Percentiles rank a stretch among this genome's conserved stretches.
phyloP scores from a whole-genome alignment of 192 early-diverging fungal genomes.

The Linnemannia zychae region DNA sequence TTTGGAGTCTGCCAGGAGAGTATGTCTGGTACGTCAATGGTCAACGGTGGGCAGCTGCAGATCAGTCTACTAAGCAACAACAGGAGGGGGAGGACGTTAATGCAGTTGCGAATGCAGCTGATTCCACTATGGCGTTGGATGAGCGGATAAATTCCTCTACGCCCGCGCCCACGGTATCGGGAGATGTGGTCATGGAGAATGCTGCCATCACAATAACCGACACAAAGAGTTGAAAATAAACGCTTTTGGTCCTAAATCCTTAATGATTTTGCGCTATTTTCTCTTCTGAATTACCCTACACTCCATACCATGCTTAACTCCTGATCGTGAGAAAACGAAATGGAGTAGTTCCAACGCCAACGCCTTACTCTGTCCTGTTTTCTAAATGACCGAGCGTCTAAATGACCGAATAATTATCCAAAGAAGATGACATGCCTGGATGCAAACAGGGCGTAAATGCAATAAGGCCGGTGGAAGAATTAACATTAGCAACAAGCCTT shows the following conservation, averaged over 20 bases:
- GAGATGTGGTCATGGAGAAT: background rate
- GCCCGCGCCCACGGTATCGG: background rate
- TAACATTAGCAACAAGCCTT: no score
- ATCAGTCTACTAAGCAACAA: background rate
- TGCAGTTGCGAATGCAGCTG: no score
- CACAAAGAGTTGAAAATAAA: background rate
- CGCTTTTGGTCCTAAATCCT: no score
- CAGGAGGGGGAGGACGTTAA: background rate
- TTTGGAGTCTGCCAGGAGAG: conserved; percentile 55
- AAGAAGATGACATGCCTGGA: no score
- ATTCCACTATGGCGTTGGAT: background rate
- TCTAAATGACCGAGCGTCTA: background rate
- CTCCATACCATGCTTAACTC: background rate
- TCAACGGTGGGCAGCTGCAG: conserved; percentile 17
- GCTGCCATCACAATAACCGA: background rate
- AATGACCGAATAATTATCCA: no score
- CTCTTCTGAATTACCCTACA: background rate
- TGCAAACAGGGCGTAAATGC: background rate
- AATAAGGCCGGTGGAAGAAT: background rate
- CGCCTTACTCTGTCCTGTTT: background rate
- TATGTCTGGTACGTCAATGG: conserved; percentile 50
- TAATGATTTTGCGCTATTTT: background rate
- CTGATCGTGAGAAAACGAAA: background rate
- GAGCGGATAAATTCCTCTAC: background rate
- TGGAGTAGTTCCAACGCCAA: no score